Evolutionary conservation across 1,284 basidiomycete genomes (phyloP).

Genomic region (Ceratobasidium sp.): DNA sequence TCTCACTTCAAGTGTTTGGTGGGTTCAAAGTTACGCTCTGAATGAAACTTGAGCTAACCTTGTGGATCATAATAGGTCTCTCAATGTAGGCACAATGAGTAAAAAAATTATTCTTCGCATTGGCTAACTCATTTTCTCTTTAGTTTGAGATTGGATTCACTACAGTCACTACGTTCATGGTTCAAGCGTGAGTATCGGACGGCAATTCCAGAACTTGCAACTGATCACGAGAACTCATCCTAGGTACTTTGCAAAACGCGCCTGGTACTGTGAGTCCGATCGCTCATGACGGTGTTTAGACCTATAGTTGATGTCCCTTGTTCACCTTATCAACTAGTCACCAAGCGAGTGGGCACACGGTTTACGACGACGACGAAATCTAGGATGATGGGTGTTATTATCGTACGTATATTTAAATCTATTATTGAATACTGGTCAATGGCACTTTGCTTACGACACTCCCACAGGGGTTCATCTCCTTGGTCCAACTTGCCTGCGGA

Average conservation of each 20-base stretch:
- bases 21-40: conserved; percentile 15
- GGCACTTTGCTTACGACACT: not conserved
- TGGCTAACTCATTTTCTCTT: not conserved
- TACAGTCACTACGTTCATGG: conserved; percentile 46
- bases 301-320: not conserved
- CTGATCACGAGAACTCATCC: conserved; percentile 3
- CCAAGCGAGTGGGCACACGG: conserved; percentile 1
- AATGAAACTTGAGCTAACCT: not conserved
- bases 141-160: conserved; percentile 28
- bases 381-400: conserved; percentile 45
- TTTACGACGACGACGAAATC: conserved; percentile 45
- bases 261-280: conserved; percentile 46
- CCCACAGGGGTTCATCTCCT: conserved; percentile 12
- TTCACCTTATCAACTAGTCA: not conserved
- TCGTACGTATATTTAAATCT: conserved; percentile 43
- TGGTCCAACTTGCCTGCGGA: conserved; percentile 21
- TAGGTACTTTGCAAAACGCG: conserved; percentile 49
- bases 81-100: conserved; percentile 45
- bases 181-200: conserved; percentile 44
- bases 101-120: not conserved
- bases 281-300: not conserved
- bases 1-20: conserved; percentile 46
- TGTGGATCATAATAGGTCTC: conserved; percentile 47
- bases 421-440: conserved; percentile 42
- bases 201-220: conserved; percentile 18